Evolutionary conservation across 2,329 filamentous ascomycete genomes (phyloP).

Genomic region (Zalaria obscura): DNA sequence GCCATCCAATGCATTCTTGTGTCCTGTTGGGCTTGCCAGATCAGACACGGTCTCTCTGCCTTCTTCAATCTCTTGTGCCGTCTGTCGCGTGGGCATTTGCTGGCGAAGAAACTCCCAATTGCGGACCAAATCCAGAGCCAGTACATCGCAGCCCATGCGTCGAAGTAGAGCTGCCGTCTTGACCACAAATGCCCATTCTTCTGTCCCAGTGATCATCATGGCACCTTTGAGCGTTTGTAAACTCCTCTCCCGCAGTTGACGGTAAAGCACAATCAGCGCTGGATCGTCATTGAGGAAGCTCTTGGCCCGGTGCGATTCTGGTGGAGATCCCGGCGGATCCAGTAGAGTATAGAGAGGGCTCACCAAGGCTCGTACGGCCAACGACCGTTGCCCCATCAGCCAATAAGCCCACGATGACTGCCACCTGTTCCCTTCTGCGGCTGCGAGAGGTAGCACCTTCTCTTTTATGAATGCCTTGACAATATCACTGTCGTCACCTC

Average conservation of each 20-base stretch:
- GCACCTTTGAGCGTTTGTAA: slow-evolving; percentile 76
- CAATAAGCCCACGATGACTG: slow-evolving; percentile 91
- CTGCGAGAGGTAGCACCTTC: slow-evolving; percentile 62
- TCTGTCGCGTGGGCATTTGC: slow-evolving; percentile 1
- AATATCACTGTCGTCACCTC: slow-evolving; percentile 66
- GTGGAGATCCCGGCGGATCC: slow-evolving; percentile 49
- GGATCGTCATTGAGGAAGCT: slow-evolving; percentile 85
- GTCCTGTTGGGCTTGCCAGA: slow-evolving; percentile 2
- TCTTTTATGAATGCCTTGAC: slow-evolving; percentile 63
- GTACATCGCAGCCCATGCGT: slow-evolving; percentile 56
- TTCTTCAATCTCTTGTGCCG: slow-evolving; percentile 2
- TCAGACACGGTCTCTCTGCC: slow-evolving; percentile 17
- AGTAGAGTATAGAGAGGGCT: slow-evolving; percentile 59
- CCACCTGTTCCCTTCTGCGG: slow-evolving; percentile 78
- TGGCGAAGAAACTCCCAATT: slow-evolving; percentile 58
- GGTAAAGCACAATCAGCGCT: slow-evolving; percentile 73
- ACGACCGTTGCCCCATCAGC: slow-evolving; percentile 69
- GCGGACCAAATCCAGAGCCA: slow-evolving; percentile 71
- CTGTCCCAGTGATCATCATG: slow-evolving; percentile 60
- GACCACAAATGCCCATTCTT: slow-evolving; percentile 80
- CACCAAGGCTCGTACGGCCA: slow-evolving; percentile 66
- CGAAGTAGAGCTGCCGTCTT: slow-evolving; percentile 49
- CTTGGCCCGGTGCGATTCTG: slow-evolving; percentile 51
- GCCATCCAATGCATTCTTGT: slow-evolving; percentile 10
- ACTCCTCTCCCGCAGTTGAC: slow-evolving; percentile 67